A percentile compares a stretch with the other conserved stretches of the same genome.
These are phyloP conservation scores for Thelonectria rubi DNA, from an alignment of 2,329 filamentous ascomycete genomes.

Conservation along the genomic window DNA sequence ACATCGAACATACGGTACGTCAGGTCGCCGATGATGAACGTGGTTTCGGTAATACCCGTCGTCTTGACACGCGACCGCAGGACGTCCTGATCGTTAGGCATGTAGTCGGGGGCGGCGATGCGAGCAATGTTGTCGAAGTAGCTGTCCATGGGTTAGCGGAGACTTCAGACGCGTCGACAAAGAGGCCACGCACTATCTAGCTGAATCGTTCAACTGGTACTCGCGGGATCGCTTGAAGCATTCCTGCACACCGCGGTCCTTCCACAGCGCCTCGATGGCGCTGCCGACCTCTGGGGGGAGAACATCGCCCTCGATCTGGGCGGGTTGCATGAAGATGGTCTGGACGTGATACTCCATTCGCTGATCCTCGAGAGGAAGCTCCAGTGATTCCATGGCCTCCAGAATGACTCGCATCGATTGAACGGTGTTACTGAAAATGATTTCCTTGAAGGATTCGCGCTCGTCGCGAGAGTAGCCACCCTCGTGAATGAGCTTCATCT, in stretches of 20 bases:
- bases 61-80: conserved; percentile 97
- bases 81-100: conserved; percentile 95
- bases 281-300: conserved; percentile 93
- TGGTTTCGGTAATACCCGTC: conserved; percentile 96
- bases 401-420: conserved; percentile 76
- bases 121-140: conserved; percentile 96
- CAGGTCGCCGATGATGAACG: conserved; percentile 92
- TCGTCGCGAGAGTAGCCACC: conserved; percentile 96
- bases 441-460: conserved; percentile 75
- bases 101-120: conserved; percentile 90
- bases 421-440: conserved; percentile 76
- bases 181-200: conserved; percentile 79
- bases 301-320: conserved; percentile 94
- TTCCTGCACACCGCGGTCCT: conserved; percentile 89
- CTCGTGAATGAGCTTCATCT: conserved; percentile 99
- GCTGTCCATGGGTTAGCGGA: conserved; percentile 60
- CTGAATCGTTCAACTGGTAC: conserved; percentile 96
- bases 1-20: conserved; percentile 99
- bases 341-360: conserved; percentile 97
- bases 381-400: conserved; percentile 74
- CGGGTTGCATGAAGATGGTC: conserved; percentile 98
- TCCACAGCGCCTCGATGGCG: conserved; percentile 92
- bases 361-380: conserved; percentile 87
- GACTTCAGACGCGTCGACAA: neutral
- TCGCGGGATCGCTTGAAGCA: conserved; percentile 96